These are phyloP conservation scores for Macrotyloma uniflorum DNA, from an alignment of 306 rosid genomes.

Conservation along the genomic window DNA sequence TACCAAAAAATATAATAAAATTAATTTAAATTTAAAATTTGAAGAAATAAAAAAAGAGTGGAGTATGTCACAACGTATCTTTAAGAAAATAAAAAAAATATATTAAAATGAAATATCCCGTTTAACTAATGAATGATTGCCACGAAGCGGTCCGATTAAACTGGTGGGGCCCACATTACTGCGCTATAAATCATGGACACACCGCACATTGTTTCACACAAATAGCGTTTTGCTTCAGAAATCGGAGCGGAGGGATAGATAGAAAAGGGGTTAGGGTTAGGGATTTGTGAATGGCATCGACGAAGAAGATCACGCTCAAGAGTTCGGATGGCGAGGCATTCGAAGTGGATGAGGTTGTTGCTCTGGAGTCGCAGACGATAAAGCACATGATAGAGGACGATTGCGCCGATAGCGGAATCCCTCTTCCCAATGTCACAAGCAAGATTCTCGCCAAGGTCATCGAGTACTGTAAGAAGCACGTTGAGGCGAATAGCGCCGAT, in stretches of 20 bases:
- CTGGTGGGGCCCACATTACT: not conserved
- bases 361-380: conserved; percentile 76
- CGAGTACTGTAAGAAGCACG: conserved; percentile 79
- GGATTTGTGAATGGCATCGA: not conserved
- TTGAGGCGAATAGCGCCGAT: conserved; percentile 44
- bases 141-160: too few species aligned
- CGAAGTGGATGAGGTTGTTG: conserved; percentile 74
- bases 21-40: too few species aligned
- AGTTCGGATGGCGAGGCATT: conserved; percentile 78
- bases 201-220: too few species aligned
- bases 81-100: too few species aligned
- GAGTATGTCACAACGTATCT: too few species aligned
- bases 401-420: conserved; percentile 68
- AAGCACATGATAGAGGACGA: conserved; percentile 78
- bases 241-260: not conserved
- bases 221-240: too few species aligned
- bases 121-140: too few species aligned
- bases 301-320: conserved; percentile 62
- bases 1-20: too few species aligned
- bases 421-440: conserved; percentile 78
- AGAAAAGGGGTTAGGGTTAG: not conserved
- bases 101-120: too few species aligned
- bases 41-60: too few species aligned
- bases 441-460: conserved; percentile 79
- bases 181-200: not conserved